Base-by-base conservation (phyloP, 83 land plant genomes). In the Picea abies region DNA sequence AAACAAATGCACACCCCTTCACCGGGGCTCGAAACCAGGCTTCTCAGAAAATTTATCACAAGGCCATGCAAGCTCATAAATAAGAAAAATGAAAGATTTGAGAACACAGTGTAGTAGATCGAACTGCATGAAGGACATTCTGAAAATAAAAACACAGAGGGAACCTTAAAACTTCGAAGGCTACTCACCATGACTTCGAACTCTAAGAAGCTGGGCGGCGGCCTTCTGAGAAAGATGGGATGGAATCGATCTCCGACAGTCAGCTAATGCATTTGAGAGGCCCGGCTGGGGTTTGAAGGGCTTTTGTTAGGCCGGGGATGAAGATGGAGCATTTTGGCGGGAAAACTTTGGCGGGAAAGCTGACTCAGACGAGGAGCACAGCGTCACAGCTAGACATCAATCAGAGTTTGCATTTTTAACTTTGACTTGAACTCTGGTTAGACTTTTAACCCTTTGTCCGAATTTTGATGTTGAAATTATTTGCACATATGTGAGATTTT, bases 281-380 rank as follows among this genome's bases (percentile, higher is more conserved):
- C 72, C 17, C 19, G 0, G 7, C 1, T 7, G 5, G 56, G 76
- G 56, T 20, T 72, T 41, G 52, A 72, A 4, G 76, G 9, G 76
- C 14, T 72, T 20, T 35, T 69, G 39, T 35, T 68, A 10, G 19
- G 29, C 15, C 15, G 6, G 22, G 52, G n/a, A 71, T 17, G 76
- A 39, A 71, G 23, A 49, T 72, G 56, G 25, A 20, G 26, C 52
- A 7, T 39, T 14, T 39, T 72, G 56, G 76, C 76, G 76, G 56
- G 76, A 72, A 72, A 72, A 3, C 12, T 72, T 72, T 72, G 76
- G 76, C 76, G 76, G 52, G 56, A 71, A 72, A 72, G 25, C 49
- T 70, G 49, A 70, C 75, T 37, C 5, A n/a, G 75, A 70, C 52
- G 10, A 47, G 52, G 52, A 47, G 52, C 52, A 47, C 52, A 7